Evolutionary conservation across 169 alveolate genomes (phyloP).

Genomic region (Eimeria brunetti): DNA sequence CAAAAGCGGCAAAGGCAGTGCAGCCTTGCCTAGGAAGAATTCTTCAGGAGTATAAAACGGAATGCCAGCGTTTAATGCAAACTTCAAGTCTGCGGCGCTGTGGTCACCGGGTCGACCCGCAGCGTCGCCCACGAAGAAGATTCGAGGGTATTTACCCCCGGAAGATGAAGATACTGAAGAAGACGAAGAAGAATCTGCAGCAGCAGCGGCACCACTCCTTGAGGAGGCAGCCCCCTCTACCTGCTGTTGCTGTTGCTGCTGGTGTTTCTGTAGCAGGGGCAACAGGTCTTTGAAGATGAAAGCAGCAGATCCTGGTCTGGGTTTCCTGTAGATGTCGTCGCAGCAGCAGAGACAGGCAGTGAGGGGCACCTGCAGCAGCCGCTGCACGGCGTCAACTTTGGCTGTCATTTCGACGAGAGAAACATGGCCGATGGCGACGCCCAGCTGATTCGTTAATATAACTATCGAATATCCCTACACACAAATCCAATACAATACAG

Average conservation of each 20-base stretch:
- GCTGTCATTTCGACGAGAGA: slow-evolving; percentile 58
- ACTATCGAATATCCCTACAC: slow-evolving; percentile 72
- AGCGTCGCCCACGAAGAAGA: slow-evolving; percentile 79
- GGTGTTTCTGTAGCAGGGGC: slow-evolving; percentile 30
- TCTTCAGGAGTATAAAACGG: slow-evolving; percentile 80
- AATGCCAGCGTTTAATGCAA: slow-evolving; percentile 75
- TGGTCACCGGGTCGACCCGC: slow-evolving; percentile 80
- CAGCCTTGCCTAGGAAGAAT: slow-evolving; percentile 8
- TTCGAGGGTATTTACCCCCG: slow-evolving; percentile 40
- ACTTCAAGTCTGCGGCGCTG: slow-evolving; percentile 77
- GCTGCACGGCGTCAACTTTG: slow-evolving; percentile 64
- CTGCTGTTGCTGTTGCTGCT: slow-evolving; percentile 1
- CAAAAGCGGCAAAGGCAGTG: slow-evolving; percentile 66
- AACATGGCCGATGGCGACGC: slow-evolving; percentile 68
- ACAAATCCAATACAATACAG: neutral
- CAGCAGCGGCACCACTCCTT: neutral
- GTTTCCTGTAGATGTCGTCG: slow-evolving; percentile 78
- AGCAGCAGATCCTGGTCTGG: slow-evolving; percentile 68
- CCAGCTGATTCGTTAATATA: slow-evolving; percentile 75
- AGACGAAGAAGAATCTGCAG: neutral
- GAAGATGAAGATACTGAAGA: neutral
- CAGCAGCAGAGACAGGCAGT: slow-evolving; percentile 67
- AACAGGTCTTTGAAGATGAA: slow-evolving; percentile 47
- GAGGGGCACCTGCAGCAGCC: slow-evolving; percentile 57
- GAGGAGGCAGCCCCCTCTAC: neutral